A percentile compares a stretch with the other conserved stretches of the same genome.
phyloP scores from a whole-genome alignment of 768 basidiomycete species.

The Mycena belliarum region DNA sequence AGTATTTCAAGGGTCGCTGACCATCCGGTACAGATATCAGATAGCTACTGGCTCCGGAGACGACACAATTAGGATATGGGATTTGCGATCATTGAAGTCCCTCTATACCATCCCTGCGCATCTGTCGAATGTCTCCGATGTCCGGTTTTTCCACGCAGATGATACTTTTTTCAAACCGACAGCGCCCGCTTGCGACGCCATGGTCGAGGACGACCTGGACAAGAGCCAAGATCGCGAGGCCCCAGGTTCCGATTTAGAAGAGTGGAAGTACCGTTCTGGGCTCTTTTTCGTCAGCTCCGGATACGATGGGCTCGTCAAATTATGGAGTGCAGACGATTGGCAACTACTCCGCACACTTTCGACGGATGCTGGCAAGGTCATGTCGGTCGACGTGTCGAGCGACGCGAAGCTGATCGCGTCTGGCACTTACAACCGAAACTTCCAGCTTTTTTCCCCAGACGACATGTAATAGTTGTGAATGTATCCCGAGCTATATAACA shows the following conservation, averaged over 20 bases:
- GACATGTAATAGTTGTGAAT: conserved; percentile 38
- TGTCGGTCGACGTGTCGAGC: conserved; percentile 90
- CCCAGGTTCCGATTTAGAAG: conserved; percentile 47
- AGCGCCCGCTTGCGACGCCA: conserved; percentile 44
- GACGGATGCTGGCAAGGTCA: conserved; percentile 97
- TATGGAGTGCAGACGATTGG: conserved; percentile 99
- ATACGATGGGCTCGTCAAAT: conserved; percentile 92
- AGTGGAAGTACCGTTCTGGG: conserved; percentile 83
- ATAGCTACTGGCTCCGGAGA: conserved; percentile 96
- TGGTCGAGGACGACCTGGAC: conserved; percentile 49
- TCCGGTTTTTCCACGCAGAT: conserved; percentile 87
- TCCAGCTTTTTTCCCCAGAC: conserved; percentile 89
- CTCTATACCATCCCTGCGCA: conserved; percentile 97
- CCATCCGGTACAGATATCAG: conserved; percentile 69
- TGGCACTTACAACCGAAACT: conserved; percentile 92
- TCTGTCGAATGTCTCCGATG: conserved; percentile 90
- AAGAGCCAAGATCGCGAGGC: conserved; percentile 37
- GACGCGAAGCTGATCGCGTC: conserved; percentile 85
- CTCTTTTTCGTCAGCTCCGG: conserved; percentile 92
- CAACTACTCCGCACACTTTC: conserved; percentile 84
- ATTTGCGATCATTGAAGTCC: conserved; percentile 90
- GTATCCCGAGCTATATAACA: not conserved
- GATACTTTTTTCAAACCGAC: conserved; percentile 48
- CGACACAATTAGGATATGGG: conserved; percentile 98
- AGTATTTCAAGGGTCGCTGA: conserved; percentile 1